These are phyloP conservation scores for Filosporella fistucella DNA, from an alignment of 495 filamentous ascomycete genomes.

Conservation along the genomic window DNA sequence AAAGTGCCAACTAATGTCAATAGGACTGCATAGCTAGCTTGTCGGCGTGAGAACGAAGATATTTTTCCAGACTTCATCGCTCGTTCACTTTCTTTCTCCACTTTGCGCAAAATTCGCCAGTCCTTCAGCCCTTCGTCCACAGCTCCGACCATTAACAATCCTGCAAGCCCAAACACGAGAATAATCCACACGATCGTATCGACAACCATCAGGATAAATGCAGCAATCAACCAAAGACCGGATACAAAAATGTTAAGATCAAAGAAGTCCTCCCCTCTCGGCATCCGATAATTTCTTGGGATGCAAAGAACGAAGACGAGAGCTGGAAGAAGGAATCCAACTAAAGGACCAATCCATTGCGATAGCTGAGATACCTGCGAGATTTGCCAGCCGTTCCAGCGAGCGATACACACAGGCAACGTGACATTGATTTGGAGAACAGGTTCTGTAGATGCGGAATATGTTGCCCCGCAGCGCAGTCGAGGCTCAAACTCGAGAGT, in stretches of 20 bases:
- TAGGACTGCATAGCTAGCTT: not conserved
- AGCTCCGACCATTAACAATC: not conserved
- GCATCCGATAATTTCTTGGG: not conserved
- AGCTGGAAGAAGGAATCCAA: slow-evolving; percentile 2
- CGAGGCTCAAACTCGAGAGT: not conserved
- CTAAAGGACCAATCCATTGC: not conserved
- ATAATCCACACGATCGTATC: not conserved
- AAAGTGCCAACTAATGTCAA: not conserved
- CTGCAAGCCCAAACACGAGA: not conserved
- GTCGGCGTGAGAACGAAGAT: not conserved
- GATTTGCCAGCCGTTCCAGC: not conserved
- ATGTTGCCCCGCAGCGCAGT: not conserved
- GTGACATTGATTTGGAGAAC: not conserved
- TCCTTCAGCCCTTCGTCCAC: not conserved
- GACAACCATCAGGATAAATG: not conserved
- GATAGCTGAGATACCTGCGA: not conserved
- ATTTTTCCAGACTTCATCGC: not conserved
- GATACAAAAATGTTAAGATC: not conserved
- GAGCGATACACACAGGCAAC: not conserved
- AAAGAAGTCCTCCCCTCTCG: not conserved
- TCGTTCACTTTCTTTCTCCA: not conserved
- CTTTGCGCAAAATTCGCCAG: not conserved
- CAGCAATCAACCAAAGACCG: not conserved
- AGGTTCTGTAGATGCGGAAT: not conserved
- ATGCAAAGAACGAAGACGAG: not conserved